Evolutionary conservation across 2,329 filamentous ascomycete species (phyloP), one percentile per base, ranked within the genome.

Genomic region (Ceratocystis variospora): DNA sequence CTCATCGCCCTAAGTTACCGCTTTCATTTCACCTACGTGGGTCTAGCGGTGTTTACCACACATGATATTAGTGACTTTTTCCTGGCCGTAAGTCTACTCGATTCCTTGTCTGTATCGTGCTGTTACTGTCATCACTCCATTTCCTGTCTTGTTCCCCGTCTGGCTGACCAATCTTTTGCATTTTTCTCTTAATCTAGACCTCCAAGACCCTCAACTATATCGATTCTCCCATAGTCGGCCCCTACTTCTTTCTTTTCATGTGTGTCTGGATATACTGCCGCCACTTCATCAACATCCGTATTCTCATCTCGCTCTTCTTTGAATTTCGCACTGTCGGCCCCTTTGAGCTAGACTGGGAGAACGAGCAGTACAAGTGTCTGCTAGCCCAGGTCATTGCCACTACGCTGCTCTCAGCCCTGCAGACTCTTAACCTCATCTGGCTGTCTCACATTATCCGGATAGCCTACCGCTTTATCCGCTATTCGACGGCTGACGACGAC

Each of bases 11-110:
- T 93, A 73, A 94, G 89, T 78, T 97, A 96, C 78, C 86, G 90
- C 68, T 97, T 96, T 80, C 92, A 97, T 77, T 97, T 96, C 76
- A 95, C 91, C 22, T 93, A 96, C 77, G 95, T 97, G 74, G 92
- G 92, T 31, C 78, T 96, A 66, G 89, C 90, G 22, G 90, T 97
- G 44, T 97, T 96, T 76, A 90, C 94, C 69, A 96, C 92, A 8
- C 90, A 96, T 76, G 92, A 97, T 73, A 89, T 96, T 69, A 91
- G 87, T 68, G 92, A 96, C 75, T 96, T 96, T 78, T 96, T 96
- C 83, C 82, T 96, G 57, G 92, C 93, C 46, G 89, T 92, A 83
- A 77, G 87, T 77, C 61, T 22, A 33, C 22, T 31, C 37, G 10
- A 41, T 10, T 10, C 12, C 37, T 41, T 12, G 33, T 10, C 10